phyloP scores from a whole-genome alignment of 805 yeast genomes.

The Clavispora asparagi region DNA sequence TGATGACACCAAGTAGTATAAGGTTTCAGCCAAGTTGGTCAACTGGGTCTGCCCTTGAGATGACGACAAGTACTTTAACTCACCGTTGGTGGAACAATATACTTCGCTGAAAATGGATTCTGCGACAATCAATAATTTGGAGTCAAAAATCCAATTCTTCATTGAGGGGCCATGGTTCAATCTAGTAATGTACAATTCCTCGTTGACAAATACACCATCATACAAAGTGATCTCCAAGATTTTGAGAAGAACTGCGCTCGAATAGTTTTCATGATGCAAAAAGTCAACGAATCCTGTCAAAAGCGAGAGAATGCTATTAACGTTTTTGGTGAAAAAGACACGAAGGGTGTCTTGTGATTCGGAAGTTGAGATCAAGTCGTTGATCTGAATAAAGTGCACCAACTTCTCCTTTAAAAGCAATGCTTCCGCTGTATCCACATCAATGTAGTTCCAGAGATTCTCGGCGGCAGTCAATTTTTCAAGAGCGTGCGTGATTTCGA shows the following conservation, averaged over 20 bases:
- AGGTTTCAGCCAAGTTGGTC: conserved; percentile 22
- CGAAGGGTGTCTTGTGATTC: conserved; percentile 19
- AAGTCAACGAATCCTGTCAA: conserved; percentile 23
- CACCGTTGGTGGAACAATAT: conserved; percentile 7
- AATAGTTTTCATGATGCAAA: conserved; percentile 13
- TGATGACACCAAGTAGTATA: conserved; percentile 31
- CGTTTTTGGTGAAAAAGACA: conserved; percentile 21
- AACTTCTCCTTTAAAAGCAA: conserved; percentile 9
- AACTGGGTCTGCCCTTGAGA: conserved; percentile 16
- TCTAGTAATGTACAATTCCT: conserved; percentile 30
- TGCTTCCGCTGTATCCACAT: conserved; percentile 6
- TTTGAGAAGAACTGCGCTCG: conserved; percentile 14
- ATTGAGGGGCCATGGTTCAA: conserved; percentile 20
- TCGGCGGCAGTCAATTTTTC: conserved; percentile 42
- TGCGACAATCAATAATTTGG: conserved; percentile 31
- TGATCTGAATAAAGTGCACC: conserved; percentile 5
- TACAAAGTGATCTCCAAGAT: conserved; percentile 25
- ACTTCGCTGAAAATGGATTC: conserved; percentile 37
- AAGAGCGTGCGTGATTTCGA: conserved; percentile 26
- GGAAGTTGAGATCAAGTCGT: conserved; percentile 3
- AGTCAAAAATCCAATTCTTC: conserved; percentile 46
- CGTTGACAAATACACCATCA: conserved; percentile 34
- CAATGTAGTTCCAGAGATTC: conserved; percentile 32
- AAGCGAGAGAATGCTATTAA: conserved; percentile 21
- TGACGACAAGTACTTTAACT: conserved; percentile 7